These are phyloP conservation scores for Colletotrichum tabaci DNA, from an alignment of 2,329 filamentous ascomycete species.

Conservation along the genomic window DNA sequence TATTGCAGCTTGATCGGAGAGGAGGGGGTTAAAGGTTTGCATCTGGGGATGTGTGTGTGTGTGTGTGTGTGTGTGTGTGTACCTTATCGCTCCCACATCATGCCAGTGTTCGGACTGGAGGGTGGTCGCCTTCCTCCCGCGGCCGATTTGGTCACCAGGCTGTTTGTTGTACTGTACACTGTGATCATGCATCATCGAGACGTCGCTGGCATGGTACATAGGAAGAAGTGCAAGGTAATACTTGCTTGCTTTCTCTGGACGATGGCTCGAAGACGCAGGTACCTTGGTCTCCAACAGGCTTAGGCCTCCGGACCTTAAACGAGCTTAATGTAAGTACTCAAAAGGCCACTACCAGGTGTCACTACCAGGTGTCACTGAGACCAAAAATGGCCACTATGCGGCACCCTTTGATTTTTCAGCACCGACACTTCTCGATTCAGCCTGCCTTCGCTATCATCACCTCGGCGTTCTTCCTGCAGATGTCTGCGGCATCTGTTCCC, in stretches of 20 bases:
- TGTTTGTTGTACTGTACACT: background rate
- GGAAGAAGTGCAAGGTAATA: background rate
- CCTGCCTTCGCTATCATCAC: slow-evolving; percentile 1
- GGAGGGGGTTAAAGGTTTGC: background rate
- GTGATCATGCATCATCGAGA: background rate
- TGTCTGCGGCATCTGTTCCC: background rate
- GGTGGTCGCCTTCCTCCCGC: background rate
- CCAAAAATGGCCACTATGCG: slow-evolving; percentile 11
- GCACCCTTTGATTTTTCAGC: background rate
- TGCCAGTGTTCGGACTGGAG: background rate
- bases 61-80: background rate
- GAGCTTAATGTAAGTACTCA: background rate
- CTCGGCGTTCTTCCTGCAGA: background rate
- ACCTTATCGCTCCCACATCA: too few species aligned
- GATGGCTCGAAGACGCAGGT: slow-evolving; percentile 25
- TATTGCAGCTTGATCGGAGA: background rate
- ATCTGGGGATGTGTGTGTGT: background rate
- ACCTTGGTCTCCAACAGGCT: slow-evolving; percentile 2
- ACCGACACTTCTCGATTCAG: slow-evolving; percentile 1
- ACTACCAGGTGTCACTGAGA: slow-evolving; percentile 5
- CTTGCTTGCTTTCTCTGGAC: slow-evolving; percentile 4
- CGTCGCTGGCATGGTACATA: background rate
- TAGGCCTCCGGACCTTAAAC: background rate
- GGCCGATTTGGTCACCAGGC: background rate
- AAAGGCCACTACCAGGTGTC: slow-evolving; percentile 5